A percentile compares a stretch with the other conserved stretches of the same genome.
These are phyloP conservation scores for Dispira parvispora DNA, from an alignment of 192 early-diverging fungal genomes.

Conservation along the genomic window DNA sequence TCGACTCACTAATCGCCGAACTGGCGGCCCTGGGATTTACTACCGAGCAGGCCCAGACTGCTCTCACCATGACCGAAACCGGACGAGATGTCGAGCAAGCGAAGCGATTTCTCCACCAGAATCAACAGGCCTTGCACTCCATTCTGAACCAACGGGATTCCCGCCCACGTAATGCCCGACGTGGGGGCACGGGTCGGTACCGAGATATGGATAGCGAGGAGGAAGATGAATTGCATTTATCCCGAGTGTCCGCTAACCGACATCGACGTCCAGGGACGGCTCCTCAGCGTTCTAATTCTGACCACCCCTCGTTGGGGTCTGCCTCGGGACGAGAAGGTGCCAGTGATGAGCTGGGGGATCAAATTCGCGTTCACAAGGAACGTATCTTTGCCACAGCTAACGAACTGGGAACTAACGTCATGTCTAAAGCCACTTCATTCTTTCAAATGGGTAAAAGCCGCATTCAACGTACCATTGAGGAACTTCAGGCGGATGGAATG, in stretches of 20 bases:
- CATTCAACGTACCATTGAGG: slow-evolving; percentile 10
- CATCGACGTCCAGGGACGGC: not conserved
- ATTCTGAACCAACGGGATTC: not conserved
- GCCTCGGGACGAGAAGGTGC: not conserved
- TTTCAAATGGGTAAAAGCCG: slow-evolving; percentile 26
- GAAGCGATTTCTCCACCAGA: slow-evolving; percentile 13
- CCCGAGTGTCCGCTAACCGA: not conserved
- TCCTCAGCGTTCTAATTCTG: not conserved
- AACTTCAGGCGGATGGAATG: slow-evolving; percentile 1
- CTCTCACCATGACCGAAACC: slow-evolving; percentile 47
- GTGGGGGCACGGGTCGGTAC: not conserved
- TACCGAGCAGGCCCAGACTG: slow-evolving; percentile 36
- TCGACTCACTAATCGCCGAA: slow-evolving; percentile 32
- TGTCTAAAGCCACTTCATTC: slow-evolving; percentile 31
- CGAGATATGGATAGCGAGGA: slow-evolving; percentile 2
- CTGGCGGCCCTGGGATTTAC: slow-evolving; percentile 72
- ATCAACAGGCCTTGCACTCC: slow-evolving; percentile 15
- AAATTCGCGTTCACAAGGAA: slow-evolving; percentile 1
- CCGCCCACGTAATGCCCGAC: not conserved
- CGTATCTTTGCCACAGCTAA: slow-evolving; percentile 24
- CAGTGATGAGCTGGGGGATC: not conserved
- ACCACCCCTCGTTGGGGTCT: not conserved
- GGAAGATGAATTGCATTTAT: not conserved
- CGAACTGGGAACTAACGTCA: slow-evolving; percentile 24
- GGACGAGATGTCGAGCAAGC: slow-evolving; percentile 36